phyloP scores from a whole-genome alignment of 169 alveolate species.

The Pseudocohnilembus persalinus region DNA sequence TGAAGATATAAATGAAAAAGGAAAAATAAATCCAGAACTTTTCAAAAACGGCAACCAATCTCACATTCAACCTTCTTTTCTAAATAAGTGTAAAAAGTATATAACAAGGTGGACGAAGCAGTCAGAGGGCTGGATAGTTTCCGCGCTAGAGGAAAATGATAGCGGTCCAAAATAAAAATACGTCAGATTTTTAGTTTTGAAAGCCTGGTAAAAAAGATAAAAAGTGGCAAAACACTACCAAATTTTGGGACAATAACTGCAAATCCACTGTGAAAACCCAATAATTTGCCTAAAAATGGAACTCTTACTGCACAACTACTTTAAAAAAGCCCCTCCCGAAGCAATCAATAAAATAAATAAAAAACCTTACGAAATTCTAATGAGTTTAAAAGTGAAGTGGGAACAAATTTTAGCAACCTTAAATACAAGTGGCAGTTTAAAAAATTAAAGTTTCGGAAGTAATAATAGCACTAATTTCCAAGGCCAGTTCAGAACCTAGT shows the following conservation, averaged over 20 bases:
- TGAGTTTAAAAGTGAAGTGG: neutral
- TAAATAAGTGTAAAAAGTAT: neutral
- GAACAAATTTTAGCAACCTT: conserved; percentile 7
- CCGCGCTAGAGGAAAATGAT: conserved; percentile 32
- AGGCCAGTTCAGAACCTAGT: neutral
- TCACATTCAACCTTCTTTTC: neutral
- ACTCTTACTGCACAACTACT: conserved; percentile 32
- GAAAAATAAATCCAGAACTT: neutral
- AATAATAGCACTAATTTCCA: too few species aligned
- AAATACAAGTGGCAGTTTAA: too few species aligned
- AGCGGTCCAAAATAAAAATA: conserved; percentile 37
- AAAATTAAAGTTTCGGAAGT: too few species aligned
- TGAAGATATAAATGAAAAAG: neutral
- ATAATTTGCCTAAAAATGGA: conserved; percentile 27
- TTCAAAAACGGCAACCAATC: neutral
- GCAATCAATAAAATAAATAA: conserved; percentile 19
- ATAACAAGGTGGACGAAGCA: neutral
- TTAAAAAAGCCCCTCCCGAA: conserved; percentile 50
- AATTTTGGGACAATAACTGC: conserved; percentile 5
- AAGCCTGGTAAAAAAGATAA: conserved; percentile 45
- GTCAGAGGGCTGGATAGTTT: conserved; percentile 11
- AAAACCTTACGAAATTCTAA: conserved; percentile 13
- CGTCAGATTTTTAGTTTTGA: conserved; percentile 26
- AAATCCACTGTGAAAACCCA: conserved; percentile 4
- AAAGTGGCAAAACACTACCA: conserved; percentile 30